A percentile compares a stretch with the other conserved stretches of the same genome.
phyloP scores from a whole-genome alignment of 2,329 filamentous ascomycete genomes.

The Pyrenochaeta sp. region DNA sequence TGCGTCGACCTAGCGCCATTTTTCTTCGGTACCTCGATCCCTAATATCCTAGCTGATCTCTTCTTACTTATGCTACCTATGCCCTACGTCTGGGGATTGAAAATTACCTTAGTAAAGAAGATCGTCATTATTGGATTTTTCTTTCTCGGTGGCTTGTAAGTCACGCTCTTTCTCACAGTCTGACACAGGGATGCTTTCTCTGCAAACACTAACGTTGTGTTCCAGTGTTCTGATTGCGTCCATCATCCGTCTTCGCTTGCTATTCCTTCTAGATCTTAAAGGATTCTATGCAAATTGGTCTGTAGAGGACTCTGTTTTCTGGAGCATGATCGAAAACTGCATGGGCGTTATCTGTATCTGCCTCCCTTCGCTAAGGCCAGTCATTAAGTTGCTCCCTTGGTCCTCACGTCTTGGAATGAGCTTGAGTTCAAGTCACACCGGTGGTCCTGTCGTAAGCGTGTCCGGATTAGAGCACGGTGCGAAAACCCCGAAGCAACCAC shows the following conservation, averaged over 20 bases:
- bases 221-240: neutral
- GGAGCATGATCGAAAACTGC: conserved; percentile 3
- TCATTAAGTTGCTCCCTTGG: conserved; percentile 2
- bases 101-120: neutral
- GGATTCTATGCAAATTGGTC: conserved; percentile 4
- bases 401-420: neutral
- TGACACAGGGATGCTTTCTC: neutral
- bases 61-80: neutral
- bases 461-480: neutral
- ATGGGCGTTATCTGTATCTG: conserved; percentile 4
- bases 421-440: neutral
- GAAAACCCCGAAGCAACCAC: neutral
- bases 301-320: conserved; percentile 2
- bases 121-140: neutral
- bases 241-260: neutral
- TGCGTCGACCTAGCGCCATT: neutral
- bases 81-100: neutral
- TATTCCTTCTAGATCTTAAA: neutral
- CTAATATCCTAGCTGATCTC: neutral
- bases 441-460: neutral
- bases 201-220: neutral
- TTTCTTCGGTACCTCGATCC: neutral
- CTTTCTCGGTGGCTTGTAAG: conserved; percentile 4
- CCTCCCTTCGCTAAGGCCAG: conserved; percentile 2
- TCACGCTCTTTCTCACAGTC: neutral